These are phyloP conservation scores for Bipolaris gigantea DNA, from an alignment of 2,329 filamentous ascomycete species.

Conservation along the genomic window DNA sequence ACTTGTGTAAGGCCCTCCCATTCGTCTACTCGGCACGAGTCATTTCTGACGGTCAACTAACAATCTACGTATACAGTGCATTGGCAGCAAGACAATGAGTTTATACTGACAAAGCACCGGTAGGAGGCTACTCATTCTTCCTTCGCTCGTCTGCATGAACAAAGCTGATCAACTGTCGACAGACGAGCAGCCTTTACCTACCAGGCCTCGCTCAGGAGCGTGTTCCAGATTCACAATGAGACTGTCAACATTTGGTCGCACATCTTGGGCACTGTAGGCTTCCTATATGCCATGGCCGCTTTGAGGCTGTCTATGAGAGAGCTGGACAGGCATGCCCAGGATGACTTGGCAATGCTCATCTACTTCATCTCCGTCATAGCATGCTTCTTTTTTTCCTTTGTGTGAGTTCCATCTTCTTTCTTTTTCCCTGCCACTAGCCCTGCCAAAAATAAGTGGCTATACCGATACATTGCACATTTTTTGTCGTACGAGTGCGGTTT, in stretches of 20 bases:
- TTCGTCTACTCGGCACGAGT: not conserved
- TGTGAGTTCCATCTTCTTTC: slow-evolving; percentile 36
- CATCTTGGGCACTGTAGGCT: not conserved
- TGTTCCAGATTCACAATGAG: slow-evolving; percentile 7
- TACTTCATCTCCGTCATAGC: slow-evolving; percentile 8
- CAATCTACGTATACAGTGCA: not conserved
- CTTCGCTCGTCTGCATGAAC: not conserved
- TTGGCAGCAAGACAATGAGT: slow-evolving; percentile 14
- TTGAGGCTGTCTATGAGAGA: not conserved
- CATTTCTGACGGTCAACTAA: not conserved
- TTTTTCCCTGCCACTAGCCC: not conserved
- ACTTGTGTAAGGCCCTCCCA: slow-evolving; percentile 1
- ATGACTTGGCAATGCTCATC: slow-evolving; percentile 3
- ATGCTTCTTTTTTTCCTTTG: slow-evolving; percentile 12
- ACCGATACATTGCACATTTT: too few relatives aligned
- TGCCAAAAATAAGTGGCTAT: not conserved
- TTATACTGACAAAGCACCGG: slow-evolving; percentile 6
- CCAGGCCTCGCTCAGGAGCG: not conserved
- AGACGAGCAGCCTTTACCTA: slow-evolving; percentile 5
- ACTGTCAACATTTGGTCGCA: slow-evolving; percentile 13
- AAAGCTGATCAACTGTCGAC: not conserved
- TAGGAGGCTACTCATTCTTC: not conserved
- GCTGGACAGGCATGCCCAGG: not conserved
- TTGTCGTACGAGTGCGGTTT: too few relatives aligned
- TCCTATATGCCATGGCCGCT: not conserved